Conservation (phyloP, 257 asterid genomes). For the Mitragyna speciosa region DNA sequence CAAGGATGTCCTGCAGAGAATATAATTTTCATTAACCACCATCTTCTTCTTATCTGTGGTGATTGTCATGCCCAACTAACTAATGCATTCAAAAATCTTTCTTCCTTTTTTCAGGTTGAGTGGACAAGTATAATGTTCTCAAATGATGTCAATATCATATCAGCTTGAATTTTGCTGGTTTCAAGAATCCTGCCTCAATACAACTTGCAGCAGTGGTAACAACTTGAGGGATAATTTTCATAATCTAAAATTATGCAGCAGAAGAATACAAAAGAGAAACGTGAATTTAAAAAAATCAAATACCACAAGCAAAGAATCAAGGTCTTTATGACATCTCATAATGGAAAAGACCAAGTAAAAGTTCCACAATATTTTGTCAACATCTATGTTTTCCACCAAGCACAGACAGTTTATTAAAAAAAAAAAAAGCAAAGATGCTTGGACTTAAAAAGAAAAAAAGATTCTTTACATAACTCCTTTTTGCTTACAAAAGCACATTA, state of each 20-base stretch:
- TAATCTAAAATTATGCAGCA: background rate
- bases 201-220: background rate
- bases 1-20: conserved; percentile 83
- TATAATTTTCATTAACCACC: conserved; percentile 21
- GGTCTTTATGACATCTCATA: background rate
- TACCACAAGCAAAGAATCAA: background rate
- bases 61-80: background rate
- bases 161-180: background rate
- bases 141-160: background rate
- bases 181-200: background rate
- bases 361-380: background rate
- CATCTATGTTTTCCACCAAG: background rate
- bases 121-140: background rate
- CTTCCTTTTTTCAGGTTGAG: background rate
- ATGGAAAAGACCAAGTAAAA: background rate
- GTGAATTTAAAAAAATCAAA: background rate
- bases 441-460: background rate
- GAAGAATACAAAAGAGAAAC: background rate
- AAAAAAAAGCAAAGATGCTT: background rate
- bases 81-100: conserved; percentile 8
- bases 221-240: background rate
- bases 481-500: background rate
- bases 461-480: background rate
- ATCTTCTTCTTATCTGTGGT: conserved; percentile 11
- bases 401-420: background rate